phyloP scores from a whole-genome alignment of 1,139 yeast genomes.

The Arxiozyma slooffiae region DNA sequence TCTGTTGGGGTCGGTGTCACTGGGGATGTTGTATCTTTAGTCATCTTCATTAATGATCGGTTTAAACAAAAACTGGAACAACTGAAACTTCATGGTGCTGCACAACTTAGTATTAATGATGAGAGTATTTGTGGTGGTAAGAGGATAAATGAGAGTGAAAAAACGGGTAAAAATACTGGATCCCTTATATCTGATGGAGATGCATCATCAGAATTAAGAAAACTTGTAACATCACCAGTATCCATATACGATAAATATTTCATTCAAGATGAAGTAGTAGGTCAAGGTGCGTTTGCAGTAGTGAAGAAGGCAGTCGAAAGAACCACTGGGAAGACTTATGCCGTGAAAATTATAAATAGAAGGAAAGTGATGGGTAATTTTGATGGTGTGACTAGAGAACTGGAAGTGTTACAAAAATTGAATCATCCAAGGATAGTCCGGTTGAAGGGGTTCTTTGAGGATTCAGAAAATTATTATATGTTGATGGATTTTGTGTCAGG shows the following conservation, averaged over 20 bases:
- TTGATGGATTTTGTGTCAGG: conserved; percentile 95
- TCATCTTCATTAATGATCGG: conserved; percentile 41
- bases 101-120: not conserved
- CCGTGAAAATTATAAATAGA: conserved; percentile 81
- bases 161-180: not conserved
- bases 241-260: conserved; percentile 57
- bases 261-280: conserved; percentile 73
- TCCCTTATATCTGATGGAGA: not conserved
- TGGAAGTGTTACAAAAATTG: conserved; percentile 63
- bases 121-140: not conserved
- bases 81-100: conserved; percentile 10
- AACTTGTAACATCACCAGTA: conserved; percentile 31
- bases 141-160: not conserved
- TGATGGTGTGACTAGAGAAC: conserved; percentile 76
- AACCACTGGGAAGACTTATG: conserved; percentile 71
- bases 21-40: conserved; percentile 63
- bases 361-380: conserved; percentile 71
- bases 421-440: conserved; percentile 80
- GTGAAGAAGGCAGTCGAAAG: conserved; percentile 87
- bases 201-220: not conserved
- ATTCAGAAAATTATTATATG: conserved; percentile 65
- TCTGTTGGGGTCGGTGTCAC: conserved; percentile 83
- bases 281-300: conserved; percentile 95
- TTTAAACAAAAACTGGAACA: conserved; percentile 33
- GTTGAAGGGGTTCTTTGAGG: conserved; percentile 77